A percentile compares a stretch with the other conserved stretches of the same genome.
phyloP scores from a whole-genome alignment of 73 alveolate species.

The Paramecium bursaria region DNA sequence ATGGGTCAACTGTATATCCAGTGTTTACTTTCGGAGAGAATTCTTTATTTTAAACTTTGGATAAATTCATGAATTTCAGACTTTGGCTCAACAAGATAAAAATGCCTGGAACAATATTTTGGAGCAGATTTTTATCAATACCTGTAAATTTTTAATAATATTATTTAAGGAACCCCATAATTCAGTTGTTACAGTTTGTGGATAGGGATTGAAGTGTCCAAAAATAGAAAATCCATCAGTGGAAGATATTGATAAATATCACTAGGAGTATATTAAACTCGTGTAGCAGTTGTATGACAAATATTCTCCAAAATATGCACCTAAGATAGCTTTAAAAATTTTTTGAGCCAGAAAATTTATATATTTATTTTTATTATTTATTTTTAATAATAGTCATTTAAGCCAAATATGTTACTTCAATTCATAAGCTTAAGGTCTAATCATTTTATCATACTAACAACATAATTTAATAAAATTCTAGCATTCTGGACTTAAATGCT shows the following conservation, averaged over 20 bases:
- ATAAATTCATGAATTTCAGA: constrained; percentile 49
- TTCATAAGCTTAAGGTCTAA: constrained; percentile 55
- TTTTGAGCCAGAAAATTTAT: constrained; percentile 8
- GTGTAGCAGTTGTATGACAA: constrained; percentile 56
- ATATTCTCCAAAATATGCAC: constrained; percentile 52
- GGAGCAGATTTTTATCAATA: constrained; percentile 62
- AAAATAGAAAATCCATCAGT: constrained; percentile 60
- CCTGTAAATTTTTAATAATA: constrained; percentile 32
- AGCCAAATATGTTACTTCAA: constrained; percentile 48
- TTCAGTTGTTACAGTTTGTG: constrained; percentile 54
- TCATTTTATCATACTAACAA: constrained; percentile 51
- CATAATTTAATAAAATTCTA: constrained; percentile 55
- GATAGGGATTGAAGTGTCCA: constrained; percentile 59
- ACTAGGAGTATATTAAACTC: constrained; percentile 31
- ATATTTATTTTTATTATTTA: not conserved
- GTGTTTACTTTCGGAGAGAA: constrained; percentile 66
- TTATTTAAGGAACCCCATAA: constrained; percentile 61
- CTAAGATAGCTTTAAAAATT: constrained; percentile 41
- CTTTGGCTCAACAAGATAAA: constrained; percentile 59
- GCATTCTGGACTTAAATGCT: constrained; percentile 53
- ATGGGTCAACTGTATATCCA: constrained; percentile 63
- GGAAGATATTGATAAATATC: constrained; percentile 65
- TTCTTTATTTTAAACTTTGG: constrained; percentile 44
- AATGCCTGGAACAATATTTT: constrained; percentile 46
- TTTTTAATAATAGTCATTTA: constrained; percentile 4